phyloP scores from a whole-genome alignment of 1,284 basidiomycete genomes.

The Ceratorhiza oryzae-sativae region DNA sequence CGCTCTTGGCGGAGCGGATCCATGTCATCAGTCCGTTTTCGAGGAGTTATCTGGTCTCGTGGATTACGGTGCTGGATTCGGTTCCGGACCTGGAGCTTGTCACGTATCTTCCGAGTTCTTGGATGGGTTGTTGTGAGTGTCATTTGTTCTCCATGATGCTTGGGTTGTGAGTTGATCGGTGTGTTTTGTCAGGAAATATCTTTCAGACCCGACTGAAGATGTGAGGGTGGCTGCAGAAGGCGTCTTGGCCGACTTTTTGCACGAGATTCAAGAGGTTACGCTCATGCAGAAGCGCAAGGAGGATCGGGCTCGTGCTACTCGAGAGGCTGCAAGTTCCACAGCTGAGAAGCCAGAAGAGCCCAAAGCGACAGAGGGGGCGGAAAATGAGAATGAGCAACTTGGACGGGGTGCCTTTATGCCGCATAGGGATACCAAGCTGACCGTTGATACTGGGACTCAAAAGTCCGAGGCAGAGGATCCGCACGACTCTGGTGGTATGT shows the following conservation, averaged over 20 bases:
- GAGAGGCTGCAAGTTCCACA: constrained; percentile 49
- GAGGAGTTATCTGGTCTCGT: constrained; percentile 93
- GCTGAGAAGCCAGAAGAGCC: constrained; percentile 54
- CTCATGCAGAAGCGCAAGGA: constrained; percentile 69
- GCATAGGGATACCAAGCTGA: constrained; percentile 35
- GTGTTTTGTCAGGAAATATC: constrained; percentile 75
- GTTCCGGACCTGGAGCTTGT: constrained; percentile 97
- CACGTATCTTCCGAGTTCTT: constrained; percentile 94
- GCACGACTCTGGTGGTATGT: constrained; percentile 69
- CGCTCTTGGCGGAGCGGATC: constrained; percentile 90
- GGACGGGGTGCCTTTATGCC: constrained; percentile 41
- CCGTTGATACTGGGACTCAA: constrained; percentile 9
- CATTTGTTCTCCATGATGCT: constrained; percentile 4
- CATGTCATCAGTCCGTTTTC: constrained; percentile 97
- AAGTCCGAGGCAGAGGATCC: constrained; percentile 31
- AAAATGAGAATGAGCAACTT: constrained; percentile 49
- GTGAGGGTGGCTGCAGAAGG: constrained; percentile 93
- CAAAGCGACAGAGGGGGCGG: constrained; percentile 51
- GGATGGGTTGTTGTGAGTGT: constrained; percentile 88
- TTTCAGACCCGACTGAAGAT: constrained; percentile 94
- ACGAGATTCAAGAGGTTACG: constrained; percentile 90
- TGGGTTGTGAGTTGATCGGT: constrained; percentile 38
- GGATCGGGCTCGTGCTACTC: constrained; percentile 53
- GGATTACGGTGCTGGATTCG: constrained; percentile 96
- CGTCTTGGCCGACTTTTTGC: constrained; percentile 89